phyloP scores from a whole-genome alignment of 2,329 filamentous ascomycete species.

The Geosmithia putterillii region DNA sequence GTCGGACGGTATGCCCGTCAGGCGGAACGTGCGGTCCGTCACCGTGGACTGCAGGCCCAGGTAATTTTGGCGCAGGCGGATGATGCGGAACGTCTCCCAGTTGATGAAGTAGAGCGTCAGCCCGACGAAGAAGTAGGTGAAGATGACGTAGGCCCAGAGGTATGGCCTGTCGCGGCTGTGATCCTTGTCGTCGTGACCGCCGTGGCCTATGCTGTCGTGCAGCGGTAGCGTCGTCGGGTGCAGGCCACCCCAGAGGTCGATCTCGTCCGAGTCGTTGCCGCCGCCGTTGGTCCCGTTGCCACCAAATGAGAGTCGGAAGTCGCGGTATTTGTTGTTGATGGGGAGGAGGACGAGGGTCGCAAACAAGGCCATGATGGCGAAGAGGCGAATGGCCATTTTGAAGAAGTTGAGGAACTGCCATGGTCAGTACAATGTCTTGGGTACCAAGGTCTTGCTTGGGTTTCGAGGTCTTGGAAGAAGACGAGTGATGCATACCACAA shows the following conservation, averaged over 20 bases:
- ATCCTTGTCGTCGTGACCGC: conserved; percentile 19
- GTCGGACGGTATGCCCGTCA: conserved; percentile 76
- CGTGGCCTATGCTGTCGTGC: conserved; percentile 14
- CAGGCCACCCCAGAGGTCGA: conserved; percentile 3
- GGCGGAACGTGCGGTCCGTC: conserved; percentile 83
- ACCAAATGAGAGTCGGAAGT: conserved; percentile 3
- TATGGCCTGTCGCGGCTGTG: conserved; percentile 33
- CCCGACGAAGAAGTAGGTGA: conserved; percentile 82
- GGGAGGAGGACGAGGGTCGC: conserved; percentile 71
- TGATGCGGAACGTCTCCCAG: conserved; percentile 72
- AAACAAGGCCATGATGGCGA: conserved; percentile 70
- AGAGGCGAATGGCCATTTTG: conserved; percentile 83
- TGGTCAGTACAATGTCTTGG: not conserved
- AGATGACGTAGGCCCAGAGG: conserved; percentile 88
- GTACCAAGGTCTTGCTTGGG: too few species aligned
- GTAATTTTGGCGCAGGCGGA: conserved; percentile 78
- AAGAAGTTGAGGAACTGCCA: conserved; percentile 79
- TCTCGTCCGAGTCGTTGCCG: conserved; percentile 1
- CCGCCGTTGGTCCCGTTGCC: conserved; percentile 1
- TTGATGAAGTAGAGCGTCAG: conserved; percentile 76
- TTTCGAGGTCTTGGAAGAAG: too few species aligned
- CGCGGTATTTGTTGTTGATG: conserved; percentile 58
- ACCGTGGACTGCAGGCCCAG: conserved; percentile 89
- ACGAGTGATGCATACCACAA: conserved; percentile 73
- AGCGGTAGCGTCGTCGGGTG: conserved; percentile 6